These are phyloP conservation scores for Rhizophagus sp. DNA, from an alignment of 192 early-diverging fungal genomes.

Conservation along the genomic window DNA sequence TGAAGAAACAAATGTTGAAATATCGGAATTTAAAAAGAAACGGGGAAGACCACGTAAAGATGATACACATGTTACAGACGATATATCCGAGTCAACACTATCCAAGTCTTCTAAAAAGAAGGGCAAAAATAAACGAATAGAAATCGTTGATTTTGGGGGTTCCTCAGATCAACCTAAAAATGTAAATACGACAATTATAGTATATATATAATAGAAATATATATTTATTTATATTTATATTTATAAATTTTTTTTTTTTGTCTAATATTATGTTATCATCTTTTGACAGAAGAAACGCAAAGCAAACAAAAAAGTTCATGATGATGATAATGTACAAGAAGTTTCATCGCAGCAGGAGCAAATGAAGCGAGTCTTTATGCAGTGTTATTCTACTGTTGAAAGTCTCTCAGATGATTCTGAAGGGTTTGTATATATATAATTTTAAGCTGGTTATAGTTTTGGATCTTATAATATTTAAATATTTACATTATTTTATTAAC, in stretches of 20 bases:
- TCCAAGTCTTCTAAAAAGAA: slow-evolving; percentile 22
- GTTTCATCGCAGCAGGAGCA: slow-evolving; percentile 50
- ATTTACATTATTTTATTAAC: slow-evolving; percentile 13
- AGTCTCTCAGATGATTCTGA: slow-evolving; percentile 51
- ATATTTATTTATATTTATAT: too few relatives aligned
- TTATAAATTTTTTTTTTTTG: neutral
- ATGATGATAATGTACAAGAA: slow-evolving; percentile 48
- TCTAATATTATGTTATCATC: neutral
- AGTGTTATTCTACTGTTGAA: slow-evolving; percentile 64
- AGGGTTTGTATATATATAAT: slow-evolving; percentile 33
- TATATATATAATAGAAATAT: too few relatives aligned
- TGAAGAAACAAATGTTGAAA: slow-evolving; percentile 24
- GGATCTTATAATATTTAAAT: neutral
- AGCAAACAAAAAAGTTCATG: slow-evolving; percentile 19
- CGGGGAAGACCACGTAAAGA: slow-evolving; percentile 47
- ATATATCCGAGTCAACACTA: slow-evolving; percentile 27
- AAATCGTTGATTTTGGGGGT: neutral
- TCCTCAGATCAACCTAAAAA: neutral
- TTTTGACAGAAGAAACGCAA: slow-evolving; percentile 37
- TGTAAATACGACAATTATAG: neutral
- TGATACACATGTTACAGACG: slow-evolving; percentile 35
- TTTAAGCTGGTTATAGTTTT: neutral
- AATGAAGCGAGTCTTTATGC: slow-evolving; percentile 58
- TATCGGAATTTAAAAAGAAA: slow-evolving; percentile 40
- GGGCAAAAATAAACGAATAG: slow-evolving; percentile 11